Evolutionary conservation across 2,329 filamentous ascomycete species (phyloP), one percentile per base, ranked within the genome.

Genomic region (Elsinoe ampelina): DNA sequence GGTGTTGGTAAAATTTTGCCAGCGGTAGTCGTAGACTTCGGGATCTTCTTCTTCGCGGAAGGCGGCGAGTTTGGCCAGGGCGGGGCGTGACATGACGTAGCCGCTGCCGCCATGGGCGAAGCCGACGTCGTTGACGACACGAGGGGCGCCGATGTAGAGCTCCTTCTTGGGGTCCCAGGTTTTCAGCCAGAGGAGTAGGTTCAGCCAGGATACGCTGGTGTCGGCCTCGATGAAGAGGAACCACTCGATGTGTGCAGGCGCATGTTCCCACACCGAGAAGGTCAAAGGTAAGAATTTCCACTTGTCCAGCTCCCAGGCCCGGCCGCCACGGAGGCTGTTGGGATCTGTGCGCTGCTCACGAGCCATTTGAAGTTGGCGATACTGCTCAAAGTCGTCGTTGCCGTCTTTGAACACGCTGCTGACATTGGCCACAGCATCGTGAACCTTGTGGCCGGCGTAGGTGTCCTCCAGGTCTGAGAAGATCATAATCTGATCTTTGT

Each of bases 221-320:
- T 81, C 79, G 2, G 77, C 77, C 61, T 81, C 79, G 47, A 79
- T 75, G 64, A 80, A 79, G 55, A 81, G 73, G 61, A 79, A 81
- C 73, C 79, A 81, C 35, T 77, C 70, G 45, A 75, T 74, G n/a
- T 72, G 66, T 13, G 64, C 59, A 2, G 74, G 74, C 32, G 75
- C 76, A 55, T 68, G 65, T 26, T 70, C 66, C 67, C 77, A 79
- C 0, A 77, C 75, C 26, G 73, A 67, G 58, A 80, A 75, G 3
- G 81, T 68, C 73, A 80, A 78, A 39, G 79, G 77, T 30, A 81
- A 63, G 60, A 81, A 81, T 64, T 81, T 81, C 72, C 75, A 81
- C 63, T 78, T 78, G 66, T 81, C 79, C 45, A 81, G 70, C 22
- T 67, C 72, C 79, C 79, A 80, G 1, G 77, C 77, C 66, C 69